phyloP scores from a whole-genome alignment of 2,329 filamentous ascomycete genomes.

The Hymenoscyphus repandus region DNA sequence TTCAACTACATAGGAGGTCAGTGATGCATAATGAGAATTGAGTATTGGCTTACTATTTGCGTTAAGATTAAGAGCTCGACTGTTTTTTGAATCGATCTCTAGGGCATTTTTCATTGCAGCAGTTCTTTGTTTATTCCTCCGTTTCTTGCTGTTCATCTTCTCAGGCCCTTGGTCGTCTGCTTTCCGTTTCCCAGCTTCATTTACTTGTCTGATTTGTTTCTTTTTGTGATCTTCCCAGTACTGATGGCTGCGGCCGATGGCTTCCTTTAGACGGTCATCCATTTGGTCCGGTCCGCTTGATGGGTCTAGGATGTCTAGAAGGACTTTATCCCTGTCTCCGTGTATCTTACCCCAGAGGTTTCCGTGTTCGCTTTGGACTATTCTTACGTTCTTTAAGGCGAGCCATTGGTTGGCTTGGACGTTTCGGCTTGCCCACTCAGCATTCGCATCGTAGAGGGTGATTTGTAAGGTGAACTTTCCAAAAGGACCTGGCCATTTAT shows the following conservation, averaged over 20 bases:
- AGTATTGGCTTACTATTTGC: constrained; percentile 5
- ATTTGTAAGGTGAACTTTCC: constrained; percentile 69
- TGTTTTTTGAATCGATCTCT: constrained; percentile 29
- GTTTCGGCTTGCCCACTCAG: constrained; percentile 47
- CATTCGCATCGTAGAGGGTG: constrained; percentile 66
- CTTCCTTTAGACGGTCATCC: constrained; percentile 47
- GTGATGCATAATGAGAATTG: no score
- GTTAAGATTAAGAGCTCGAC: constrained; percentile 24
- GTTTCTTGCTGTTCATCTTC: constrained; percentile 24
- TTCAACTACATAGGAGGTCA: no score
- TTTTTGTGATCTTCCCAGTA: constrained; percentile 46
- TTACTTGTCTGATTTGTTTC: constrained; percentile 34
- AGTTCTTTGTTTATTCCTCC: constrained; percentile 28
- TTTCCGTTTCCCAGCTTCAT: constrained; percentile 32
- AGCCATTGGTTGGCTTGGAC: constrained; percentile 59
- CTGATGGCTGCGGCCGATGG: constrained; percentile 57
- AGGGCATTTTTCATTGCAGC: constrained; percentile 27
- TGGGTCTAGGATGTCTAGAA: constrained; percentile 47
- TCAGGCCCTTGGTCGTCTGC: constrained; percentile 7
- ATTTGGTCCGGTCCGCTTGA: constrained; percentile 37
- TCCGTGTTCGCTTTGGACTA: constrained; percentile 46
- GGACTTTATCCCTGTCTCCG: constrained; percentile 55
- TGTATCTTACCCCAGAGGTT: constrained; percentile 70
- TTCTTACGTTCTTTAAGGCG: constrained; percentile 64
- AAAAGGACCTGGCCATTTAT: constrained; percentile 67